phyloP scores from a whole-genome alignment of 495 filamentous ascomycete genomes.

The Lepraria neglecta region DNA sequence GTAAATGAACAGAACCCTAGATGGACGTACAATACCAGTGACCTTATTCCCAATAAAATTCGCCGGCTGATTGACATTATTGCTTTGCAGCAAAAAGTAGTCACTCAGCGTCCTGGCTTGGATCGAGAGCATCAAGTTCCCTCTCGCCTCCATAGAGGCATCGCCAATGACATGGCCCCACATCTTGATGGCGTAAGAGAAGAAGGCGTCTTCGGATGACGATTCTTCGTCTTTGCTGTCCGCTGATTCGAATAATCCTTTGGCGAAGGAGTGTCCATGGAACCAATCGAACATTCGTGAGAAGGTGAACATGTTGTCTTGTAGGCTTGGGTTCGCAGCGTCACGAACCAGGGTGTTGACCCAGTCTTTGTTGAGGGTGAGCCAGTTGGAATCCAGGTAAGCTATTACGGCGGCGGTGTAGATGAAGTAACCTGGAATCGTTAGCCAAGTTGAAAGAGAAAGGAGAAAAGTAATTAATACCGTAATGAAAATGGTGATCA shows the following conservation, averaged over 20 bases:
- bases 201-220: conserved; percentile 84
- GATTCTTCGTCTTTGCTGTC: conserved; percentile 94
- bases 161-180: conserved; percentile 78
- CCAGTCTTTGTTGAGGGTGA: conserved; percentile 64
- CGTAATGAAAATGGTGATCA: conserved; percentile 93
- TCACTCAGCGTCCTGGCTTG: conserved; percentile 60
- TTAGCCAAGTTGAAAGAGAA: conserved; percentile 3
- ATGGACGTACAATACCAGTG: conserved; percentile 63
- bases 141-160: conserved; percentile 74
- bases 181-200: conserved; percentile 86
- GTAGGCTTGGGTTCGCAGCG: conserved; percentile 64
- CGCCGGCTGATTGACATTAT: conserved; percentile 69
- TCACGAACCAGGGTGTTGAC: conserved; percentile 76
- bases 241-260: conserved; percentile 82
- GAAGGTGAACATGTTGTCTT: conserved; percentile 75
- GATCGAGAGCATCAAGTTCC: conserved; percentile 77
- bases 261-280: conserved; percentile 93
- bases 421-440: conserved; percentile 70
- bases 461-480: conserved; percentile 11
- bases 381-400: conserved; percentile 71
- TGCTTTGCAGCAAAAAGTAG: conserved; percentile 71
- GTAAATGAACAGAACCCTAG: background rate
- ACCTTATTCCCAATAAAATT: conserved; percentile 80
- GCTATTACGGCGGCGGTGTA: conserved; percentile 82
- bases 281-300: conserved; percentile 90